phyloP scores from a whole-genome alignment of 495 filamentous ascomycete genomes.

The Clavariopsis aquatica region DNA sequence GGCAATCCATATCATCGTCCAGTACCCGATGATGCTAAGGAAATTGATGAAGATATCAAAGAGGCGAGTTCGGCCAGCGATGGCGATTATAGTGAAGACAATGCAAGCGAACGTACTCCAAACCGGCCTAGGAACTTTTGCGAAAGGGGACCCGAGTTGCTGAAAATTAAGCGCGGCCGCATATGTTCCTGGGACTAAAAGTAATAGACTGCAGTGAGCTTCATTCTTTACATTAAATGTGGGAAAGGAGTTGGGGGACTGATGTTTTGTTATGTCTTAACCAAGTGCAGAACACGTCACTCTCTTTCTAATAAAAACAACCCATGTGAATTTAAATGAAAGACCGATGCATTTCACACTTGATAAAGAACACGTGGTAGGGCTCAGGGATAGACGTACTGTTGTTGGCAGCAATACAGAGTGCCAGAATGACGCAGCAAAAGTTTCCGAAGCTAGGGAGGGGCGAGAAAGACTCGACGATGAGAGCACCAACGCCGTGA shows the following conservation, averaged over 20 bases:
- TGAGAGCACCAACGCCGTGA: constrained; percentile 40
- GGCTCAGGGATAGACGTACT: too few relatives aligned
- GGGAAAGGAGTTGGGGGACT: too few relatives aligned
- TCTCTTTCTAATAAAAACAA: too few relatives aligned
- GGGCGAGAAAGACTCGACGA: constrained; percentile 23
- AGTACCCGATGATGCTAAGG: constrained; percentile 73
- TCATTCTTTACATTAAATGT: too few relatives aligned
- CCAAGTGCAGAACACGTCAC: too few relatives aligned
- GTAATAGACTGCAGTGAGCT: too few relatives aligned
- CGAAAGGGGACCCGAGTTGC: constrained; percentile 24
- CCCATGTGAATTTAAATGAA: too few relatives aligned
- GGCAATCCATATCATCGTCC: constrained; percentile 55
- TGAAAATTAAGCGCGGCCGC: constrained; percentile 34
- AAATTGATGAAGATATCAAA: constrained; percentile 71
- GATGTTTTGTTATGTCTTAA: too few relatives aligned
- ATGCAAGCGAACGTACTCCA: constrained; percentile 64
- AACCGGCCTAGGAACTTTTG: constrained; percentile 54
- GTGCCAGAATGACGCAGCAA: constrained; percentile 36
- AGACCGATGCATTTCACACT: too few relatives aligned
- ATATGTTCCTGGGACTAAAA: constrained; percentile 37
- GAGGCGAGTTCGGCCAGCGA: constrained; percentile 62
- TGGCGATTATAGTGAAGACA: constrained; percentile 63
- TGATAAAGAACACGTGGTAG: too few relatives aligned
- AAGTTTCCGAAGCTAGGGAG: constrained; percentile 37
- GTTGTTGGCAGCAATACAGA: constrained; percentile 34